A percentile compares a stretch with the other conserved stretches of the same genome.
phyloP scores from a whole-genome alignment of 352 stramenopile genomes.

The Globisporangium canariense region DNA sequence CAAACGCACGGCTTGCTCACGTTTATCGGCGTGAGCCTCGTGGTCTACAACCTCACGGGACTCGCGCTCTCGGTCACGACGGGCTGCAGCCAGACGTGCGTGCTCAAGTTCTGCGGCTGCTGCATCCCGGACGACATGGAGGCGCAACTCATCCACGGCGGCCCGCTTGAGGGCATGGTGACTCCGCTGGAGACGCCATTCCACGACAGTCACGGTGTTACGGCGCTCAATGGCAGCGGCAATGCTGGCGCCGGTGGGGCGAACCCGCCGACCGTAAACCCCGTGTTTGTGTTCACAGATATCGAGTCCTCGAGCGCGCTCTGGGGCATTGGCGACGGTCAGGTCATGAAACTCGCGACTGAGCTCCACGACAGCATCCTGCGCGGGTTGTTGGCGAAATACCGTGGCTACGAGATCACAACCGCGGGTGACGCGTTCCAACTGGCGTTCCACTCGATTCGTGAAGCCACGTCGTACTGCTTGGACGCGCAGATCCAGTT shows the following conservation, averaged over 20 bases:
- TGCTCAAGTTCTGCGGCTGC: conserved; percentile 34
- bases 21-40: conserved; percentile 38
- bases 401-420: conserved; percentile 75
- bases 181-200: conserved; percentile 25
- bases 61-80: conserved; percentile 37
- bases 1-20: conserved; percentile 10
- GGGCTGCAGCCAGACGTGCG: conserved; percentile 51
- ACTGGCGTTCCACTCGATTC: conserved; percentile 66
- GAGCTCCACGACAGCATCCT: conserved; percentile 66
- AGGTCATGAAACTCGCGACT: conserved; percentile 57
- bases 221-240: neutral
- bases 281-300: conserved; percentile 78
- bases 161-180: neutral
- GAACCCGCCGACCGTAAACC: conserved; percentile 13
- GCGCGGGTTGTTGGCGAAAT: conserved; percentile 46
- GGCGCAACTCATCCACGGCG: conserved; percentile 23
- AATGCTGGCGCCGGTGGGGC: neutral
- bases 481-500: conserved; percentile 63
- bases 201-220: conserved; percentile 18
- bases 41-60: conserved; percentile 37
- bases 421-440: conserved; percentile 74
- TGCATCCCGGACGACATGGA: conserved; percentile 49
- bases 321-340: conserved; percentile 46
- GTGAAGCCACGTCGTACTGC: conserved; percentile 62
- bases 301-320: conserved; percentile 77